phyloP scores from a whole-genome alignment of 768 basidiomycete species.

The Sporobolomyces roseus region DNA sequence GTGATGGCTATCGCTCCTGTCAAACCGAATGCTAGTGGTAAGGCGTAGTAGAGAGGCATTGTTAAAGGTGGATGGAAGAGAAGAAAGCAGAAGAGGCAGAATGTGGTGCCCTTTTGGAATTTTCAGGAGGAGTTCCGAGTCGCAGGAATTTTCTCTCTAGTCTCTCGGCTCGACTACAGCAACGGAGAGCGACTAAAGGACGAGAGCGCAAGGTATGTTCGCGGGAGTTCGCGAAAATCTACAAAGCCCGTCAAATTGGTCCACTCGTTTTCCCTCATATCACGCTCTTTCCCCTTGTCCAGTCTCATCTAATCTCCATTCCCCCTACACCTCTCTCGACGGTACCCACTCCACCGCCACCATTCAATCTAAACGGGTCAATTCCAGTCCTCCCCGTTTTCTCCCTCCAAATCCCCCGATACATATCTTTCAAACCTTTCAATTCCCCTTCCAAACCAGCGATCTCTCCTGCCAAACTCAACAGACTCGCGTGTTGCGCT shows the following conservation, averaged over 20 bases:
- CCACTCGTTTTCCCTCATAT: too few relatives aligned
- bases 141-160: too few relatives aligned
- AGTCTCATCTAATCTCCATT: conserved; percentile 18
- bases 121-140: too few relatives aligned
- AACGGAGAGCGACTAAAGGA: too few relatives aligned
- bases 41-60: conserved; percentile 16
- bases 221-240: too few relatives aligned
- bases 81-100: too few relatives aligned
- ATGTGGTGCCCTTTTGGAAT: too few relatives aligned
- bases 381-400: conserved; percentile 36
- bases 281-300: neutral
- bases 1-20: conserved; percentile 8
- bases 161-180: too few relatives aligned
- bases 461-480: conserved; percentile 38
- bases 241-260: too few relatives aligned
- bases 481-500: conserved; percentile 41
- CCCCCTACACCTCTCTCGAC: conserved; percentile 24
- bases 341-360: neutral
- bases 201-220: too few relatives aligned
- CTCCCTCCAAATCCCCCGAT: conserved; percentile 36
- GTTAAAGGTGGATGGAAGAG: too few relatives aligned
- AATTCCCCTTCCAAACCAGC: conserved; percentile 34
- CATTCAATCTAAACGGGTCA: conserved; percentile 38
- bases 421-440: conserved; percentile 40
- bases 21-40: conserved; percentile 2